Conservation (phyloP, 306 rosid genomes). For the Acacia crassicarpa region DNA sequence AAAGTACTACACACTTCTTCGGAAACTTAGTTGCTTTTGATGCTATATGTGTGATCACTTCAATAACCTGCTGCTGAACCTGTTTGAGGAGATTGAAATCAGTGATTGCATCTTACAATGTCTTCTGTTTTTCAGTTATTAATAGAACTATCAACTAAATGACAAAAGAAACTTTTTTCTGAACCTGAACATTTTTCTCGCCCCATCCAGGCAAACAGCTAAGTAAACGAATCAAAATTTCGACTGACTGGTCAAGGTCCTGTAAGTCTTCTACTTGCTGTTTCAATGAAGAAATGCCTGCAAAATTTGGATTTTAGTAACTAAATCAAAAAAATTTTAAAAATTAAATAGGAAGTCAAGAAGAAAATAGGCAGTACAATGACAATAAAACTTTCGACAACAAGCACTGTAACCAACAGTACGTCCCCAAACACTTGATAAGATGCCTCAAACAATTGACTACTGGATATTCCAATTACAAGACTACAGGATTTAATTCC, state of each 20-base stretch:
- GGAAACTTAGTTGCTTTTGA: slow-evolving; percentile 76
- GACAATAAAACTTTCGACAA: neutral
- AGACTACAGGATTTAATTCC: neutral
- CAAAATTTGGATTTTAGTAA: slow-evolving; percentile 37
- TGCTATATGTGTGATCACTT: slow-evolving; percentile 72
- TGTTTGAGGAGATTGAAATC: slow-evolving; percentile 41
- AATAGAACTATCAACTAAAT: slow-evolving; percentile 22
- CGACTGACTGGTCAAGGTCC: slow-evolving; percentile 66
- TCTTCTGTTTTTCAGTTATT: slow-evolving; percentile 1
- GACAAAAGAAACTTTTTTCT: slow-evolving; percentile 23
- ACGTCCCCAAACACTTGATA: neutral
- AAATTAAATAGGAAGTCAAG: slow-evolving; percentile 22
- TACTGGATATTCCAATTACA: neutral
- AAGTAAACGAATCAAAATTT: slow-evolving; percentile 78
- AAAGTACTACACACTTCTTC: slow-evolving; percentile 91
- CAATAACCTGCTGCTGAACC: slow-evolving; percentile 99
- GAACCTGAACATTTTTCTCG: slow-evolving; percentile 99
- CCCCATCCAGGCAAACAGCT: slow-evolving; percentile 96
- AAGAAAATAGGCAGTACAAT: neutral
- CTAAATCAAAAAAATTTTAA: slow-evolving; percentile 7
- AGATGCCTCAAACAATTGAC: neutral
- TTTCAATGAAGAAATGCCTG: slow-evolving; percentile 87
- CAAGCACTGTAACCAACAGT: neutral
- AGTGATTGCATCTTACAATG: slow-evolving; percentile 1
- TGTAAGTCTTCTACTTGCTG: slow-evolving; percentile 82